These are phyloP conservation scores for Alternaria brassicicola DNA, from an alignment of 2,329 filamentous ascomycete species.

Conservation along the genomic window DNA sequence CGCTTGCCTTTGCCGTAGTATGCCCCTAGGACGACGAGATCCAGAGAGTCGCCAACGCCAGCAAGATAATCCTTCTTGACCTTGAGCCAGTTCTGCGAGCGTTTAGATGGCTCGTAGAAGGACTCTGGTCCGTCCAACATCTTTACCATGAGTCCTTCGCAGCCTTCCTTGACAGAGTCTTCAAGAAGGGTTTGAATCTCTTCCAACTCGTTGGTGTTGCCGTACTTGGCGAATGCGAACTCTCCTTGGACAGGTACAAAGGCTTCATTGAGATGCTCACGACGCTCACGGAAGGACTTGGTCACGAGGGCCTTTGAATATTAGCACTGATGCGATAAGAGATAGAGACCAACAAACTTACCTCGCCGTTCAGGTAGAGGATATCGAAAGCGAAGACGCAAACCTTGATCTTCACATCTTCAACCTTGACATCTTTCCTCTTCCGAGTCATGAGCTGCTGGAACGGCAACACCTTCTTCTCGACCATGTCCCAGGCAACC, in stretches of 20 bases:
- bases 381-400: constrained; percentile 97
- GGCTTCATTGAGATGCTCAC: constrained; percentile 73
- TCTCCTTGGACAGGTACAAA: constrained; percentile 85
- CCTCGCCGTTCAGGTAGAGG: constrained; percentile 88
- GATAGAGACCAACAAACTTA: constrained; percentile 35
- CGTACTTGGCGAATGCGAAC: constrained; percentile 86
- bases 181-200: constrained; percentile 93
- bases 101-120: constrained; percentile 93
- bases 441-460: constrained; percentile 98
- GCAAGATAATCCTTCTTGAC: constrained; percentile 97
- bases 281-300: constrained; percentile 82
- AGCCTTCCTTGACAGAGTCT: constrained; percentile 92
- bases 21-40: constrained; percentile 92
- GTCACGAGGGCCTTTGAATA: constrained; percentile 71
- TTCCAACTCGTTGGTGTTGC: constrained; percentile 86
- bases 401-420: constrained; percentile 95
- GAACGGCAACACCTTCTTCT: constrained; percentile 96
- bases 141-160: constrained; percentile 98
- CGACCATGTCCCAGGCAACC: constrained; percentile 91
- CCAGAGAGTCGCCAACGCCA: constrained; percentile 91
- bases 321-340: constrained; percentile 24
- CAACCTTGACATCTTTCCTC: constrained; percentile 92
- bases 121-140: constrained; percentile 95
- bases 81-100: constrained; percentile 98
- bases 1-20: constrained; percentile 96